Conservation (phyloP, 108 stramenopile genomes). For the Conticribra weissflogii region DNA sequence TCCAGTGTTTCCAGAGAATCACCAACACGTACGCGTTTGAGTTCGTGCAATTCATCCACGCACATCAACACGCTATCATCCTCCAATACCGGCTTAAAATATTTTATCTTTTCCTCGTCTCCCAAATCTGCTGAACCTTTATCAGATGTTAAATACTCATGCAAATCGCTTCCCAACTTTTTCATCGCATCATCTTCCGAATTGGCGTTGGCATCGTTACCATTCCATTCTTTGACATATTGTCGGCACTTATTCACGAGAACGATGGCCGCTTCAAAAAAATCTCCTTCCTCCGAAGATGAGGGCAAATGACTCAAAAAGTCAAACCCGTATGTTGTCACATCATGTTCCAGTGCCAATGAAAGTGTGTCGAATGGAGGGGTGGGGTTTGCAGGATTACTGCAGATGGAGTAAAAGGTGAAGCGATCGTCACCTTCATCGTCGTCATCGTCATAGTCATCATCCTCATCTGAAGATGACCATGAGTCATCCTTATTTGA, state of each 20-base stretch:
- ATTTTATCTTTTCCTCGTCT: conserved; percentile 29
- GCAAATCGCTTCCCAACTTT: conserved; percentile 29
- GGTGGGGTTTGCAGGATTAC: conserved; percentile 20
- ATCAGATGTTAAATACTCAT: conserved; percentile 19
- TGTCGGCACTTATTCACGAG: conserved; percentile 49
- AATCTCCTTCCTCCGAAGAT: conserved; percentile 36
- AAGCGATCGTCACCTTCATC: conserved; percentile 28
- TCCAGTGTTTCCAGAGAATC: conserved; percentile 17
- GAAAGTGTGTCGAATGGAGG: conserved; percentile 34
- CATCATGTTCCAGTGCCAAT: conserved; percentile 42
- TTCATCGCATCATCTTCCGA: neutral
- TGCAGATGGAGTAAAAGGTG: conserved; percentile 44
- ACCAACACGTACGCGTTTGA: conserved; percentile 37
- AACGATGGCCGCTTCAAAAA: conserved; percentile 49
- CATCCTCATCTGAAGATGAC: conserved; percentile 36
- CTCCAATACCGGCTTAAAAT: conserved; percentile 50
- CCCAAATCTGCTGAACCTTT: conserved; percentile 11
- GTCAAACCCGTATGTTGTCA: conserved; percentile 36
- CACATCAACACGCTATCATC: conserved; percentile 60
- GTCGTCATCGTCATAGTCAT: conserved; percentile 23
- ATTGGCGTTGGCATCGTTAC: conserved; percentile 3
- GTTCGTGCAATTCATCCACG: conserved; percentile 51
- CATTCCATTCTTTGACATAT: conserved; percentile 37
- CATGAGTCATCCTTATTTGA: conserved; percentile 31
- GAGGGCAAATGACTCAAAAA: conserved; percentile 21